Evolutionary conservation across 805 yeast genomes (phyloP).

Genomic region (Starmerella stigmatis): DNA sequence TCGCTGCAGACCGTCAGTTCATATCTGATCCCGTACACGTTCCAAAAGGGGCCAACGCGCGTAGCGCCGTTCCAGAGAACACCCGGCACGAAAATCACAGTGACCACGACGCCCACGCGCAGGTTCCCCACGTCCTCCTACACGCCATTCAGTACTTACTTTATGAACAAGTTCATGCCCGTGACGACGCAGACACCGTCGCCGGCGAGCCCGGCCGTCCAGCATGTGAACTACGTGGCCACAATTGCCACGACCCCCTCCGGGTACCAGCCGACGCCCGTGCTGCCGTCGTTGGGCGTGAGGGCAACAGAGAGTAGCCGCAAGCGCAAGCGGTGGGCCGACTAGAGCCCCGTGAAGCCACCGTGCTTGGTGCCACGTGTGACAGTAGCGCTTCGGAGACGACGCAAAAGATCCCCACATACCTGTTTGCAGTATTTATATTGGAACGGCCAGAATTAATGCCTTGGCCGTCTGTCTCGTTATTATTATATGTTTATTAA

Average conservation of each 20-base stretch:
- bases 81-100: constrained; percentile 64
- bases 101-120: constrained; percentile 46
- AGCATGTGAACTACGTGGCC: constrained; percentile 58
- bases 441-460: neutral
- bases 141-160: constrained; percentile 44
- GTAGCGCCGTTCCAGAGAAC: constrained; percentile 91
- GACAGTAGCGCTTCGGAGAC: neutral
- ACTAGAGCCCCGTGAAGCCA: constrained; percentile 7
- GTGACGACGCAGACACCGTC: constrained; percentile 72
- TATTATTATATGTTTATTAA: too few relatives aligned
- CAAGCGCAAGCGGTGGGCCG: constrained; percentile 21
- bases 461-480: too few relatives aligned
- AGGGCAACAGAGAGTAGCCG: neutral
- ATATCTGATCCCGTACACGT: constrained; percentile 49
- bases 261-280: constrained; percentile 47
- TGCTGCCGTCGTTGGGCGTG: constrained; percentile 17
- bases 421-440: neutral
- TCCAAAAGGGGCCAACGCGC: constrained; percentile 67
- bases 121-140: constrained; percentile 59
- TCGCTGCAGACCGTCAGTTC: constrained; percentile 5
- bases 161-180: constrained; percentile 35
- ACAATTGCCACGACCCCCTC: constrained; percentile 54
- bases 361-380: neutral
- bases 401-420: neutral
- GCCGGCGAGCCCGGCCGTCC: constrained; percentile 61